A percentile compares a stretch with the other conserved stretches of the same genome.
Conservation (phyloP, 2,329 filamentous ascomycete species). For the Trichoderma brevicompactum region DNA sequence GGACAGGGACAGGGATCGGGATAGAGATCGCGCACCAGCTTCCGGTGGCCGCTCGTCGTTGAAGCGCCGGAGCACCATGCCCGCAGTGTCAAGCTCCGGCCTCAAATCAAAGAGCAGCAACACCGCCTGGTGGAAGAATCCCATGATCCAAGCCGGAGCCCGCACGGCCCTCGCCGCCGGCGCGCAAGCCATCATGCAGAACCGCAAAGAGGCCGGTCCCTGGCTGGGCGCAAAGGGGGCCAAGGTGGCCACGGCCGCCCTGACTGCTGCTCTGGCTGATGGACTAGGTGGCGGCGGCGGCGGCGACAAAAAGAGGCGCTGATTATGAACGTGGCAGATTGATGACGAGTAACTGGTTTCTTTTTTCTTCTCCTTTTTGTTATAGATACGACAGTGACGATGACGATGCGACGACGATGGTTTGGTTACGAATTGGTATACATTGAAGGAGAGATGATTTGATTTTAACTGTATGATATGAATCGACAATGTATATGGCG, state of each 20-base stretch:
- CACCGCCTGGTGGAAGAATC: conserved; percentile 45
- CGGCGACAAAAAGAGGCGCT: conserved; percentile 38
- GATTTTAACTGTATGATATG: neutral
- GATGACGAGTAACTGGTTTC: neutral
- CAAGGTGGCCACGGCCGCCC: conserved; percentile 53
- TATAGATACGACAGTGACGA: neutral
- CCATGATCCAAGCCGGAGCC: conserved; percentile 48
- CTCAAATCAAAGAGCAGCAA: conserved; percentile 32
- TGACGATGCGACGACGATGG: no score
- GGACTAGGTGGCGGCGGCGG: conserved; percentile 46
- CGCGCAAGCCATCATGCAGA: conserved; percentile 53
- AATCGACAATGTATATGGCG: neutral
- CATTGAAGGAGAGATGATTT: no score
- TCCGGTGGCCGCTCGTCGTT: neutral
- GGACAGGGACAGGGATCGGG: neutral
- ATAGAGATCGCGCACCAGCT: neutral
- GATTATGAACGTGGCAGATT: no score
- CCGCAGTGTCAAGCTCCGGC: conserved; percentile 31
- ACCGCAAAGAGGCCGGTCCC: conserved; percentile 49
- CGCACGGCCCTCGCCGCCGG: conserved; percentile 54
- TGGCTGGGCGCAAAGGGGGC: conserved; percentile 56
- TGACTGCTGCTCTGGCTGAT: conserved; percentile 55
- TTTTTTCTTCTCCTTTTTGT: neutral
- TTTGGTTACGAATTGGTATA: no score
- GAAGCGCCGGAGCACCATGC: conserved; percentile 41